These are phyloP conservation scores for Seiridium cupressi DNA, from an alignment of 2,329 filamentous ascomycete genomes.

Conservation along the genomic window DNA sequence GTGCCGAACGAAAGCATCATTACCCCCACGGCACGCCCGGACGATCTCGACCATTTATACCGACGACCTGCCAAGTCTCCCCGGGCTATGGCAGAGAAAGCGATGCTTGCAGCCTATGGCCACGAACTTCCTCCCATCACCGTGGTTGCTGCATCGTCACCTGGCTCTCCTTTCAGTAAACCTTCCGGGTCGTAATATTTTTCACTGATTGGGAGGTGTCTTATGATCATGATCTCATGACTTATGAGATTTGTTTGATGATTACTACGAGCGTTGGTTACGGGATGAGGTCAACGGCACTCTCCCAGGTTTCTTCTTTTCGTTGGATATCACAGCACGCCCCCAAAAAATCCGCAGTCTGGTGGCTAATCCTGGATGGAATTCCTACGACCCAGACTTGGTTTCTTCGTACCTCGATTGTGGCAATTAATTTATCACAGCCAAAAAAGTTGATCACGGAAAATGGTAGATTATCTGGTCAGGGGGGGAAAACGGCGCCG, in stretches of 20 bases:
- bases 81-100: constrained; percentile 20
- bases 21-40: constrained; percentile 28
- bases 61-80: not conserved
- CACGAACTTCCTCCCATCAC: constrained; percentile 17
- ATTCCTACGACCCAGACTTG: not conserved
- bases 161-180: not conserved
- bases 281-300: not conserved
- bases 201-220: not conserved
- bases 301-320: not conserved
- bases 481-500: not conserved
- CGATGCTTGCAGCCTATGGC: constrained; percentile 14
- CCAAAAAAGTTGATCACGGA: constrained; percentile 1
- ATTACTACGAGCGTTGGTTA: not conserved
- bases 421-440: not conserved
- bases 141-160: constrained; percentile 14
- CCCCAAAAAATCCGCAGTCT: not conserved
- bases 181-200: not conserved
- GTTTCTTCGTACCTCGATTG: not conserved
- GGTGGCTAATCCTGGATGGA: not conserved
- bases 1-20: constrained; percentile 32
- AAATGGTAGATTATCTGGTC: not conserved
- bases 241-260: not conserved
- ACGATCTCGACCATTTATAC: constrained; percentile 21
- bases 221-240: not conserved
- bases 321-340: not conserved